Evolutionary conservation across 192 early-diverging fungal species (phyloP).

Genomic region (Coemansia sp.): DNA sequence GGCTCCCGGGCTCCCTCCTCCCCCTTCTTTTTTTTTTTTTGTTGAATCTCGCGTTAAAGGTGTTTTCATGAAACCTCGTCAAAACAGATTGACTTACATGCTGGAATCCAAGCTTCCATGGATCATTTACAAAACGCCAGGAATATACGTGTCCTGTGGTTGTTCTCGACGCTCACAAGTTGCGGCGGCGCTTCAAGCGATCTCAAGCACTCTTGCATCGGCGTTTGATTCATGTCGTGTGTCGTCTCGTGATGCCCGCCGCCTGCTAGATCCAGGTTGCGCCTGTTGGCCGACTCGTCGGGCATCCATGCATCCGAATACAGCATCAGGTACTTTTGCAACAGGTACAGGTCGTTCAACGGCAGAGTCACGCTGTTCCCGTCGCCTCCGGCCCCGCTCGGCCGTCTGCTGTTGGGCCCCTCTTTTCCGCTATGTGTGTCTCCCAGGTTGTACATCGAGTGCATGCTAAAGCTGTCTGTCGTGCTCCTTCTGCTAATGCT

Average conservation of each 20-base stretch:
- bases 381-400: constrained; percentile 4
- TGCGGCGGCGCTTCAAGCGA: constrained; percentile 29
- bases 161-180: constrained; percentile 19
- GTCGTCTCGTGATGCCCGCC: neutral
- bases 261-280: neutral
- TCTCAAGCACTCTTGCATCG: constrained; percentile 33
- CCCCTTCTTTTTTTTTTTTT: no score
- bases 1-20: no score
- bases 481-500: neutral
- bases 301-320: constrained; percentile 42
- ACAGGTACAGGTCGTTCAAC: constrained; percentile 50
- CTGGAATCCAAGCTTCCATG: neutral
- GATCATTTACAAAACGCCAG: neutral
- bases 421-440: neutral
- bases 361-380: constrained; percentile 23
- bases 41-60: no score
- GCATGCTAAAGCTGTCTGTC: constrained; percentile 22
- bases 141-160: constrained; percentile 38
- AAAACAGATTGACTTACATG: no score
- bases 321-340: constrained; percentile 49
- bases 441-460: constrained; percentile 36
- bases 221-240: neutral
- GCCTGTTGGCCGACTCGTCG: constrained; percentile 12
- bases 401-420: neutral
- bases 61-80: no score